Base-by-base conservation (phyloP, 1,284 basidiomycete genomes). In the Trichosporon ovoides region DNA sequence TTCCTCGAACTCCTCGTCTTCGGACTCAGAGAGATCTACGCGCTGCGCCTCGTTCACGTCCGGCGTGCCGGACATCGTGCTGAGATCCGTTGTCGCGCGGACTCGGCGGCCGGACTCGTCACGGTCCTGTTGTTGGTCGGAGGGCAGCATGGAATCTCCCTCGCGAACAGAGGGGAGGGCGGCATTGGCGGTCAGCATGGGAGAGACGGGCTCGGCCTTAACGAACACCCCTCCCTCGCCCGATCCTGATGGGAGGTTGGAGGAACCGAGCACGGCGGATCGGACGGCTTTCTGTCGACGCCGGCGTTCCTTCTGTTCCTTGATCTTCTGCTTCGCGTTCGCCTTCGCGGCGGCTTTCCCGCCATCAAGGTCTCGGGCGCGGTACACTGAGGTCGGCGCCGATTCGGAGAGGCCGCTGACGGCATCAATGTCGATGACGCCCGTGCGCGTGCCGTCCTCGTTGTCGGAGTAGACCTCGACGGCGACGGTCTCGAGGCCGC, bases 1-100 rank as follows among this genome's bases (percentile, higher is more conserved):
- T 71, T 93, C 89, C 38, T 89, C 80, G 62, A 90, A 87, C 69
- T 91, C 88, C 65, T 92, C 91, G 37, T 87, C 86, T 68, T 93
- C 92, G 68, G 85, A 87, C 65, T 91, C 91, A 69, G 85, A 87
- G 49, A 91, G 81, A 70, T 94, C 83, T 2, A 93, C 80, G 3
- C 86, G 86, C 66, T 91, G 88, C 9, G 84, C 83, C 53, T 80
- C 73, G 67, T 91, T 72, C 28, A 73, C 83, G 2, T 70, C 65
- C 19, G 50, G 55, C 14, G 55, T 60, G 38, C 33, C 48, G 35
- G 35, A 35, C 11, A 34, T 43, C 11, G 33, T 38, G 33, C 66
- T 71, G 58, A 66, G 68, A 37, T 63, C 59, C 20, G 78, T 77
- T 24, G 65, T 59, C 1, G 62, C 54, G 37, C 71, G 63, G 24